phyloP scores from a whole-genome alignment of 164 flowering plant species.

The Saururus chinensis region DNA sequence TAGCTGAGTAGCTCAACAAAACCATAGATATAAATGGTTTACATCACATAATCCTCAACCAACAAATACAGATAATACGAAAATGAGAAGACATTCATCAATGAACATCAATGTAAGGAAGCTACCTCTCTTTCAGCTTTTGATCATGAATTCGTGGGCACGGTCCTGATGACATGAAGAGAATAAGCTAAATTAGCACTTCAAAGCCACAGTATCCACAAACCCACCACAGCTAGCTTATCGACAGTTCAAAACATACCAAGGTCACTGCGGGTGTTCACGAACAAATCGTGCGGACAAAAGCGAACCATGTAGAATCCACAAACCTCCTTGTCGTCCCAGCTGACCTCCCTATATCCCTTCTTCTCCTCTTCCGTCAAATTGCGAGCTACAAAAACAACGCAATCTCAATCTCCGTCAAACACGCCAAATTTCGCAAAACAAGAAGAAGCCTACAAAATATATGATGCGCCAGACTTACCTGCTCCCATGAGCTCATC shows the following conservation, averaged over 20 bases:
- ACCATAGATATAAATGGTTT: background rate
- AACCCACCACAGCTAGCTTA: background rate
- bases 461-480: conserved; percentile 5
- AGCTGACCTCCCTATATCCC: conserved; percentile 58
- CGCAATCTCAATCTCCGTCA: background rate
- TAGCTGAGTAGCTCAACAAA: background rate
- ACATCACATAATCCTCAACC: background rate
- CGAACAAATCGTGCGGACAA: conserved; percentile 97
- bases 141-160: conserved; percentile 89
- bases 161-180: conserved; percentile 40
- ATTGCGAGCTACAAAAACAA: conserved; percentile 56
- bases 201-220: background rate
- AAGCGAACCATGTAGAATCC: conserved; percentile 84
- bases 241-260: conserved; percentile 29
- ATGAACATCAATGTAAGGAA: background rate
- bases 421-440: background rate
- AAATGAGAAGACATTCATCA: background rate
- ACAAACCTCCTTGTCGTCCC: conserved; percentile 97
- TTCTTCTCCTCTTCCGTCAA: conserved; percentile 90
- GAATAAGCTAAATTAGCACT: background rate
- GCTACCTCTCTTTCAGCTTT: conserved; percentile 93
- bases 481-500: conserved; percentile 99
- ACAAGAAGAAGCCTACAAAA: background rate
- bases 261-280: conserved; percentile 92
- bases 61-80: background rate